Evolutionary conservation across 306 rosid genomes (phyloP).

Genomic region (Cicer arietinum): DNA sequence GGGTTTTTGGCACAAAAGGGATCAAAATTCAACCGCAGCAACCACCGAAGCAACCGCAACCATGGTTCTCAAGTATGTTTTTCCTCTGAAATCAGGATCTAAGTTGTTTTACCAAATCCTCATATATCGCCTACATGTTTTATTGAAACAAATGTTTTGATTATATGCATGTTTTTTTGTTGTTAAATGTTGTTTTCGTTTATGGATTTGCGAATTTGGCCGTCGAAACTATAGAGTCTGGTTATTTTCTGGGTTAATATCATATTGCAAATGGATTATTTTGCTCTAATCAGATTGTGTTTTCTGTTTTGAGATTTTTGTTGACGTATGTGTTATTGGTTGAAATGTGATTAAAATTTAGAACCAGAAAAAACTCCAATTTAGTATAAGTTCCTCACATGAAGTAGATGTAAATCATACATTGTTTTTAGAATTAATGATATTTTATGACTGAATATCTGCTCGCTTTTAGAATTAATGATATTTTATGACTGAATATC

Average conservation of each 20-base stretch:
- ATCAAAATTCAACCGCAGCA: neutral
- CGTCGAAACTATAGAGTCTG: neutral
- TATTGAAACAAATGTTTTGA: neutral
- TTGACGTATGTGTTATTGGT: neutral
- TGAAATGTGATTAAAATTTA: neutral
- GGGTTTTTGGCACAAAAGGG: conserved; percentile 51
- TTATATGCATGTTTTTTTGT: neutral
- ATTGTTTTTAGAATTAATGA: too few species aligned
- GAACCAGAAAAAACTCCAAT: too few species aligned
- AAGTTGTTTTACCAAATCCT: neutral
- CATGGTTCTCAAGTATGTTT: conserved; percentile 74
- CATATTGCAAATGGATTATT: neutral
- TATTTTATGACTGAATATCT: neutral
- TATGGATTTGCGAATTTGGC: neutral
- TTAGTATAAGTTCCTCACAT: too few species aligned
- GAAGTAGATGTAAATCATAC: too few species aligned
- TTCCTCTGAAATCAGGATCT: conserved; percentile 8
- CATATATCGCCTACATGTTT: neutral
- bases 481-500: neutral
- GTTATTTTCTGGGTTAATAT: neutral
- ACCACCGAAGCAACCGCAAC: too few species aligned
- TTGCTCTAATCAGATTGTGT: neutral
- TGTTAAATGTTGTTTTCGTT: neutral
- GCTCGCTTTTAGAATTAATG: too few species aligned
- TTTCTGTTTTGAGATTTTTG: neutral